Base-by-base conservation (phyloP, 2,329 filamentous ascomycete genomes). In the Aureobasidium sp. region DNA sequence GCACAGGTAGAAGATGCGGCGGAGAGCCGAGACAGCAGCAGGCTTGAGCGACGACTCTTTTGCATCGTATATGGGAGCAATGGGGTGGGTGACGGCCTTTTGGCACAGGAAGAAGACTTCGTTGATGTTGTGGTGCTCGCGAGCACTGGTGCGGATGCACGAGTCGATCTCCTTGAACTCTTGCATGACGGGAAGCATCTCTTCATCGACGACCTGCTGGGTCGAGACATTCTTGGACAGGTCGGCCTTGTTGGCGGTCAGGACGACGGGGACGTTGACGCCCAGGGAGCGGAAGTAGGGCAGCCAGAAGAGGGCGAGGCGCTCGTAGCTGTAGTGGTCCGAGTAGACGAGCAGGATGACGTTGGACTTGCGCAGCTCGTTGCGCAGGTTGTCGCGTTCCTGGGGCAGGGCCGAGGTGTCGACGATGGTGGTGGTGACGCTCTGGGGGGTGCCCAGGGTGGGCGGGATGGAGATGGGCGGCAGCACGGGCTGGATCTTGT, bases 121-220 rank as follows among this genome's bases (percentile, higher is more conserved):
- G 73, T 96, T 96, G 73, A 97, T 90, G 74, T 97, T 97, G 69
- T 88, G 87, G 71, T 96, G 91, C 70, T 96, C 90, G 68, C 90
- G 86, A 22, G 93, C 91, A 75, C 92, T 97, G 9, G 92, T 91
- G 62, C 94, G 85, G 72, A 99, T 97, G 76, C 94, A 99, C 0
- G 92, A 96, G 73, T 99, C 94, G 66, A 99, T 97, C 75, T 97
- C 94, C 72, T 96, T 93, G 77, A 97, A 99, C 77, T 99, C 94
- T 64, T 90, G 88, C 94, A 99, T 97, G 67, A 99, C 87, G 0
- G 94, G 94, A 36, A 97, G 81, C 91, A 99, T 97, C 78, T 99
- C 94, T 74, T 97, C 94, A 70, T 96, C 90, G 49, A 96, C 85
- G 9, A 96, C 88, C 73, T 96, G 90, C 0, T 90, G 83, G 9